Conservation (phyloP, 139 green algal species). For the Auxenochlorella pyrenoidosa region DNA sequence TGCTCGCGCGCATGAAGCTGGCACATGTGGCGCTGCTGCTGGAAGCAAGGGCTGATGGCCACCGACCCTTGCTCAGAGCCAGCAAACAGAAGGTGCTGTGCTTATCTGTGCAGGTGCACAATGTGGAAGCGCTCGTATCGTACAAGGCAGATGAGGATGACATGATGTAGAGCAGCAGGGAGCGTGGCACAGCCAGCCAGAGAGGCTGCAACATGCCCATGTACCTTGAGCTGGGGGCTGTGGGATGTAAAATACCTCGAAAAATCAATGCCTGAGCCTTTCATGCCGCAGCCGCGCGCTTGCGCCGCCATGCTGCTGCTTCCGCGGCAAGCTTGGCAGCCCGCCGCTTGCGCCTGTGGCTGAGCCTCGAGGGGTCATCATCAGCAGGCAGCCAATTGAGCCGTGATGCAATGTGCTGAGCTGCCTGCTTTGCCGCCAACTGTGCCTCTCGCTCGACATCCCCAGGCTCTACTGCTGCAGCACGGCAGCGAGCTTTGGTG, state of each 20-base stretch:
- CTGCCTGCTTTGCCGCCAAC: neutral
- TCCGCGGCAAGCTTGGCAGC: conserved; percentile 21
- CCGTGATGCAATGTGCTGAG: neutral
- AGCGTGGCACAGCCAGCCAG: neutral
- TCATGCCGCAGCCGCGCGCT: neutral
- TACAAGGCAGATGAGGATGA: conserved; percentile 71
- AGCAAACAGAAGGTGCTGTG: neutral
- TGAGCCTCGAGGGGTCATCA: conserved; percentile 17
- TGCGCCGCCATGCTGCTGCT: neutral
- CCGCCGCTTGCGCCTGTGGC: conserved; percentile 13
- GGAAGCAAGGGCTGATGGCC: neutral
- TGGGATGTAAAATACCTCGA: neutral
- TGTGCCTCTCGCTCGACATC: neutral
- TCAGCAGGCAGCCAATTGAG: conserved; percentile 9
- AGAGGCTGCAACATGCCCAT: neutral
- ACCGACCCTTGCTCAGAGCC: neutral
- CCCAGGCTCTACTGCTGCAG: conserved; percentile 6
- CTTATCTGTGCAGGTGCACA: conserved; percentile 76
- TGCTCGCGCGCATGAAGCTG: neutral
- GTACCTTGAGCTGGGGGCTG: neutral
- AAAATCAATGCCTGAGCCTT: neutral
- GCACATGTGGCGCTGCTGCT: neutral
- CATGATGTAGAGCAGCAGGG: conserved; percentile 2
- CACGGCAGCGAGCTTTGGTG: conserved; percentile 5
- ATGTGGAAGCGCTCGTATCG: conserved; percentile 89